Conservation (phyloP, 2,329 filamentous ascomycete species). For the Aspergillus clavatus region DNA sequence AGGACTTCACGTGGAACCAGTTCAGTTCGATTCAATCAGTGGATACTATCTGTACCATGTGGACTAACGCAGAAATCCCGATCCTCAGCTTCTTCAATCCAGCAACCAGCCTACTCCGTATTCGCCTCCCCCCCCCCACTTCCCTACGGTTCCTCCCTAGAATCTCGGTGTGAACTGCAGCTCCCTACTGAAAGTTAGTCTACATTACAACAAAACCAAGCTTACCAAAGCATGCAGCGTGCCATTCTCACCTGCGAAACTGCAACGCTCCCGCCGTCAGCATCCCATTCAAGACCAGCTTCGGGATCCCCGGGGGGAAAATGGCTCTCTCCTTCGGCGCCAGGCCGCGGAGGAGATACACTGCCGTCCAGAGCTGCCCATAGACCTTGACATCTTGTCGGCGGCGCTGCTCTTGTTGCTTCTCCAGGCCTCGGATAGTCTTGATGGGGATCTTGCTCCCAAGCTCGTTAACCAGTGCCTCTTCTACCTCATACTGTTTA, state of each 20-base stretch:
- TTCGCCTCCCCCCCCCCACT: no score
- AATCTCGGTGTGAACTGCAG: slow-evolving; percentile 1
- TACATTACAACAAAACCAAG: not conserved
- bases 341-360: slow-evolving; percentile 1
- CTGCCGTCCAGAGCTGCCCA: slow-evolving; percentile 2
- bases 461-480: not conserved
- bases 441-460: not conserved
- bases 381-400: not conserved
- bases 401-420: slow-evolving; percentile 2
- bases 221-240: no score
- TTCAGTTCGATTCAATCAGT: no score
- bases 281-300: slow-evolving; percentile 2
- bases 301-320: slow-evolving; percentile 4
- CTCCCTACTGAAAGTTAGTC: not conserved
- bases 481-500: slow-evolving; percentile 1
- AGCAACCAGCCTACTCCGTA: not conserved
- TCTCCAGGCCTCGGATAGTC: not conserved
- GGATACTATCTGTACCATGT: no score
- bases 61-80: no score
- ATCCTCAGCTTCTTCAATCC: not conserved
- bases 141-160: no score
- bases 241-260: slow-evolving; percentile 1
- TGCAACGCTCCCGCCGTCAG: slow-evolving; percentile 4
- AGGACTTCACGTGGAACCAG: no score
- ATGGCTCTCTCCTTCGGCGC: slow-evolving; percentile 1